phyloP scores from a whole-genome alignment of 345 rosid genomes.

The Populus deltoides region DNA sequence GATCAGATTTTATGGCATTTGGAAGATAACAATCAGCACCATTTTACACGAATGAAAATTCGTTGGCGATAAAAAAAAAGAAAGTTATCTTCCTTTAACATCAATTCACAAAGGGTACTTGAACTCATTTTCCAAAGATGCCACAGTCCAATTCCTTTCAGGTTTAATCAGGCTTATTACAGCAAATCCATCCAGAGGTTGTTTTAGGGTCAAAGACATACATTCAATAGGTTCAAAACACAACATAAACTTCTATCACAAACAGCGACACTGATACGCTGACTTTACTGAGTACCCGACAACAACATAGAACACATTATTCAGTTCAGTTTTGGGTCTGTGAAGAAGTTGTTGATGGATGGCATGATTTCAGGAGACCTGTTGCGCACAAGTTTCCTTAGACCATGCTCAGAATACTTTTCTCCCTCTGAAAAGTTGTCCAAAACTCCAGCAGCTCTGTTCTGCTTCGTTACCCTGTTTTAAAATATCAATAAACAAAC shows the following conservation, averaged over 20 bases:
- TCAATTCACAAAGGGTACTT: not conserved
- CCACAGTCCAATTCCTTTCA: not conserved
- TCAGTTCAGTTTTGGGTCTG: constrained; percentile 53
- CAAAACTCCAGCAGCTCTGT: constrained; percentile 83
- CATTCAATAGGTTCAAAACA: not conserved
- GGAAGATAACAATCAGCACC: too few relatives aligned
- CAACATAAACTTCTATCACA: not conserved
- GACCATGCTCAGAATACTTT: constrained; percentile 62
- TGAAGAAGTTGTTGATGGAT: constrained; percentile 75
- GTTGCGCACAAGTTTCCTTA: constrained; percentile 74
- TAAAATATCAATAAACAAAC: not conserved
- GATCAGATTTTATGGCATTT: too few relatives aligned
- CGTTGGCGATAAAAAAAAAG: too few relatives aligned
- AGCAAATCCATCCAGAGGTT: not conserved
- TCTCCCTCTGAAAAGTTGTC: constrained; percentile 87
- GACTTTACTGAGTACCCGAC: not conserved
- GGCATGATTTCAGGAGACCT: constrained; percentile 91
- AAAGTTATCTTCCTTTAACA: too few relatives aligned
- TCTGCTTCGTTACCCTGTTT: constrained; percentile 77
- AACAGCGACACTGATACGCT: not conserved
- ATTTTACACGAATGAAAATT: too few relatives aligned
- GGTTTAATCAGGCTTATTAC: not conserved
- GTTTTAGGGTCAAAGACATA: constrained; percentile 3
- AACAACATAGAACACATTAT: not conserved
- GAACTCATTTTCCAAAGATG: not conserved